Base-by-base conservation (phyloP, 2,329 filamentous ascomycete genomes). In the Septoria petroselini region DNA sequence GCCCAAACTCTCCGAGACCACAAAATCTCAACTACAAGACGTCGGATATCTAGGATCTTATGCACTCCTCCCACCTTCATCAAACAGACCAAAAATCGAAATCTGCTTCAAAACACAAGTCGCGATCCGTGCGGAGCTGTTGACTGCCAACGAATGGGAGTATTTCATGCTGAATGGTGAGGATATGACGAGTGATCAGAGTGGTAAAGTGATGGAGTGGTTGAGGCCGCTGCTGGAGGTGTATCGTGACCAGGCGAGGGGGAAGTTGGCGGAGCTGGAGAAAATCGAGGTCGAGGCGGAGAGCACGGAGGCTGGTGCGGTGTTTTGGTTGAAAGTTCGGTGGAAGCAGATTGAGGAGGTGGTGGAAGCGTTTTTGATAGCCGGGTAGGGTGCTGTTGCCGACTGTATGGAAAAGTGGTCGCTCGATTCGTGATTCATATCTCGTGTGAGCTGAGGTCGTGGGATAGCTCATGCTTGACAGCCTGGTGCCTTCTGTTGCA, bases 71-170 rank as follows among this genome's bases (percentile, higher is more conserved):
- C 63, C 65, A 0, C 51, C 57, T 5, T 47, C 34, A 6, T 31
- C 43, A 23, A 21, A 40, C 12, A 21, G 43, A 4, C 12, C 29
- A 1, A 51, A 59, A 0, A 61, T 65, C 25, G 64, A 64, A 14
- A 59, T 70, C 29, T 75, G 72, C 52, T 70, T 74, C 60, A 71
- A 71, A 23, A 75, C 73, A 2, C 71, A 74, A 51, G 71, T 71
- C 7, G 71, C 71, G 1, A 60, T 75, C 2, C 66, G 73, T 11
- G 60, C 60, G 53, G 66, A 45, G 53, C 51, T 54, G 49, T 57
- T 57, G 64, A 74, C 58, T 51, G 70, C 59, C 29, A 64, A 56
- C 55, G 62, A 58, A 48, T 74, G 57, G 65, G 63, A 66, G 50
- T 71, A 71, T 25, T 68, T 71, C 11, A 60, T 65, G 27, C 53